Percentiles rank a stretch among this genome's conserved stretches.
Evolutionary conservation across 129 eudicot species (phyloP).

Genomic region (Erigeron canadensis): DNA sequence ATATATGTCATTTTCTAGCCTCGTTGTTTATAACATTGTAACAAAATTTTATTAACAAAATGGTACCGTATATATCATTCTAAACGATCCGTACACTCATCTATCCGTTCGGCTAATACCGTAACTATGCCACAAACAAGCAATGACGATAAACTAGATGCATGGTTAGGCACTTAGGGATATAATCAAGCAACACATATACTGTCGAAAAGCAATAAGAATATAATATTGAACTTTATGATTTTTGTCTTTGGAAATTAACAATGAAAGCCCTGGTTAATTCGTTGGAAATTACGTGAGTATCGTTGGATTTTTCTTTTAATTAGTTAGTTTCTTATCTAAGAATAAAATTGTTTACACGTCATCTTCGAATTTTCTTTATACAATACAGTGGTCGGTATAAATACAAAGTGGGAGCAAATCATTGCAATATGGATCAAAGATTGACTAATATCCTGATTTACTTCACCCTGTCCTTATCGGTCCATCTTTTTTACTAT

Average conservation of each 20-base stretch:
- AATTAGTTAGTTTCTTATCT: no score
- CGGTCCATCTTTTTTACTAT: no score
- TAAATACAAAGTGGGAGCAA: not conserved
- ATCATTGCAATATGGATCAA: no score
- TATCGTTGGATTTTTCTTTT: no score
- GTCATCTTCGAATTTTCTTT: no score
- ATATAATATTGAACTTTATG: not conserved
- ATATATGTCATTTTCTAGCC: not conserved
- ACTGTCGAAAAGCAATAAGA: not conserved
- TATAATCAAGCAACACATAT: not conserved
- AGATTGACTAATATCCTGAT: no score
- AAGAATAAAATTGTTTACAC: no score
- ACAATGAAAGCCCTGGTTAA: no score
- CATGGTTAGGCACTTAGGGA: no score
- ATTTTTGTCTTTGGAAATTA: not conserved
- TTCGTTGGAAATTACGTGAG: no score
- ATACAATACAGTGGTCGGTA: not conserved
- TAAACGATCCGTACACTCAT: not conserved
- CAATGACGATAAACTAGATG: not conserved
- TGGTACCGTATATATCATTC: not conserved
- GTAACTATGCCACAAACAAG: not conserved
- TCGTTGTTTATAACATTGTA: not conserved
- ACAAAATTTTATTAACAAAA: not conserved
- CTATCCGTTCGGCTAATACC: not conserved
- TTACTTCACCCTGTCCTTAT: no score